Base-by-base conservation (phyloP, 2,329 filamentous ascomycete genomes). In the Xylaria sp. region DNA sequence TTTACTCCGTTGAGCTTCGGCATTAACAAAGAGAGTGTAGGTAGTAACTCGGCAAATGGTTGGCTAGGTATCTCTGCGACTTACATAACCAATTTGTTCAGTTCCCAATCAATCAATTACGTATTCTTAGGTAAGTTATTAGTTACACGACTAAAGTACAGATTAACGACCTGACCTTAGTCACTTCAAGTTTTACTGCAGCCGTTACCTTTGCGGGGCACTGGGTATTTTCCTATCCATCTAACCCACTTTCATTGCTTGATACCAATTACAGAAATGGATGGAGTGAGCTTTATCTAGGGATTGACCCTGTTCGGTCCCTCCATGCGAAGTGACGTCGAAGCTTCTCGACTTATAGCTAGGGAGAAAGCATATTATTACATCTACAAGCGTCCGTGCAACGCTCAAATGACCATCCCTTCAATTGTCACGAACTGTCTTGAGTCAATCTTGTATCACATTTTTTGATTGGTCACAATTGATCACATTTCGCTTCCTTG, bases 261-360 rank as follows among this genome's bases (percentile, higher is more conserved):
- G 41, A 46, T 46, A 46, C 41, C 18, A 43, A 43, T 15, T 43
- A n/a, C 41, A 46, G 41, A 8, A 46, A n/a, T 46, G 18, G 18
- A 18, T 18, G 18, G 13, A 46, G 41, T 46, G 13, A 7, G 8
- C 41, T 15, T 46, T n/a, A 4, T 36, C 33, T 36, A 36, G 6
- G 33, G 33, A n/a, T 49, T 20, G 48, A 28, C 41, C 25, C 43
- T 25, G 20, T 28, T 64, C 33, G 33, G 43, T 62, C 65, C 66
- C 68, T 61, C 43, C 28, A 64, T 31, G 36, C 55, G 3, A 51
- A 36, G 46, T 71, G 70, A 72, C 66, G 70, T 69, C 68, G 68
- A 67, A 72, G 57, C 64, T 70, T 70, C 70, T 70, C 67, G 67
- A 71, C 33, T 46, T 43, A 5, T 1, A 43, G 39, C 20, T 48